Base-by-base conservation (phyloP, 495 filamentous ascomycete genomes). In the Penicillium cinerascens region DNA sequence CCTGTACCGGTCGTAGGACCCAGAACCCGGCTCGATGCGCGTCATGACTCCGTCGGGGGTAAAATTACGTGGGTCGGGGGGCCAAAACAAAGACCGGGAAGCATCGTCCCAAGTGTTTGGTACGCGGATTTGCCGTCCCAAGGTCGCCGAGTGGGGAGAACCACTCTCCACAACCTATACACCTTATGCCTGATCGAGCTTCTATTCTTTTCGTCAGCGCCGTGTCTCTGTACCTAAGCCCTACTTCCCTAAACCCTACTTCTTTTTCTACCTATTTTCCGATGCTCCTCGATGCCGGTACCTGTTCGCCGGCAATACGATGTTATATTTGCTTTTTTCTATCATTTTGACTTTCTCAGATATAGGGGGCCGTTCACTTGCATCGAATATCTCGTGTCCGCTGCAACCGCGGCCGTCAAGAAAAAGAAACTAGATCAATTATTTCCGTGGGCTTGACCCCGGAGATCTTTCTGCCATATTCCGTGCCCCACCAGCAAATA, bases 301-400 rank as follows among this genome's bases (percentile, higher is more conserved):
- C 10, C 29, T 33, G 1, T 29, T 4, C 11, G 10, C 29, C 29
- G 13, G 13, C 29, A 33, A 13, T 13, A 13, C 8, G 13, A 33
- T 33, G 10, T 13, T 3, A 13, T 13, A 4, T 33, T 33, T 33
- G 26, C 11, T 33, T 15, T 33, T 29, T 33, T 33, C 2, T 13
- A 22, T 23, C 18, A 13, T 23, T 7, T 26, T 7, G 15, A 25
- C 45, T 26, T 35, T 18, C 16, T 16, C 47, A 11, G 16, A 35
- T 17, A 5, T 22, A 33, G 46, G 17, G 47, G 21, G 27, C 21
- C 35, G 6, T 18, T 17, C 7, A 26, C 33, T 11, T 27, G 33
- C 29, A 44, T 21, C 20, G 20, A 53, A 54, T 63, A 59, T 55
- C 59, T 55, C 47, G 53, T 63, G 62, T 61, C 61, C 61, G 61